Conservation (phyloP, 1,284 basidiomycete genomes). For the Irpex sp. region DNA sequence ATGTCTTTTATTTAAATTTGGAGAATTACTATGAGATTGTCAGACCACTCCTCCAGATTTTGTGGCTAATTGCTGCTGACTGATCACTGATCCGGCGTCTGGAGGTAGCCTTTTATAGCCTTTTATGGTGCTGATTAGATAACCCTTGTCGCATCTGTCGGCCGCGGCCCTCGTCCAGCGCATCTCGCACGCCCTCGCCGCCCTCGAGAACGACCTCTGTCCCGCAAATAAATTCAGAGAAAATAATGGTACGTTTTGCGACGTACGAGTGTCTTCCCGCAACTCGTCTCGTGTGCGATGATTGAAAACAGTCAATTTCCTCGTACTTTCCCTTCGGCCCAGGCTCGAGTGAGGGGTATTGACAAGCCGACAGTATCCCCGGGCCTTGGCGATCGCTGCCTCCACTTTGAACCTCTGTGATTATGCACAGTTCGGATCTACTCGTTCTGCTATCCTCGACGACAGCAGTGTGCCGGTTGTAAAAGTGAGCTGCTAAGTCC, state of each 20-base stretch:
- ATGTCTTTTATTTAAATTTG: constrained; percentile 8
- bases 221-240: not conserved
- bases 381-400: not conserved
- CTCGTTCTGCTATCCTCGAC: no score
- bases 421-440: no score
- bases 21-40: constrained; percentile 2
- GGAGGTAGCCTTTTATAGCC: not conserved
- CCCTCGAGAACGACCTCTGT: not conserved
- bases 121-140: not conserved
- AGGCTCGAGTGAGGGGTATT: not conserved
- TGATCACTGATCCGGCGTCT: not conserved
- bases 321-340: no score
- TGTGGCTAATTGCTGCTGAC: not conserved
- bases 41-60: constrained; percentile 9
- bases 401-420: not conserved
- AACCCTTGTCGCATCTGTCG: not conserved
- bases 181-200: not conserved
- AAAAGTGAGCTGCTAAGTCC: no score
- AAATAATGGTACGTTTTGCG: not conserved
- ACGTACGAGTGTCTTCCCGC: not conserved
- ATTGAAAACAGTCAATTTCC: not conserved
- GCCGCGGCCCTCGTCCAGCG: not conserved
- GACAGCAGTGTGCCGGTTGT: no score
- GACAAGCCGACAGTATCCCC: not conserved
- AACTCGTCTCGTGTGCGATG: not conserved